Percentiles rank a stretch among this genome's conserved stretches.
These are phyloP conservation scores for Lentinula guzmanii DNA, from an alignment of 768 basidiomycete species.

Conservation along the genomic window DNA sequence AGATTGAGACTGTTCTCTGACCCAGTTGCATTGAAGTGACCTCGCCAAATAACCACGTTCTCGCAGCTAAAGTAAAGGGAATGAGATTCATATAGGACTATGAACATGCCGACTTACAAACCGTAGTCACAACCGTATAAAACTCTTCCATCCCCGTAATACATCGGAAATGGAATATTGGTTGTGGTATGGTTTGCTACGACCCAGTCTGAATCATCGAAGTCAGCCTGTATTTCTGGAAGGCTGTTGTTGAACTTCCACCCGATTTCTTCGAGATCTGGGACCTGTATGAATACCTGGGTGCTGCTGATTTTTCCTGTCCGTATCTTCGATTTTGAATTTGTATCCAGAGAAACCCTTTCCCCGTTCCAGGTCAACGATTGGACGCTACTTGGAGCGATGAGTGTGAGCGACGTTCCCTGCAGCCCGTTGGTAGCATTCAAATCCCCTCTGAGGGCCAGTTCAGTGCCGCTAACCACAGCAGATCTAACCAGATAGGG, in stretches of 20 bases:
- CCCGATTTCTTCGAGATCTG: conserved; percentile 15
- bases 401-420: conserved; percentile 51
- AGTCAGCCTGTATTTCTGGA: conserved; percentile 56
- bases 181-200: conserved; percentile 67
- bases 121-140: conserved; percentile 86
- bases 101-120: conserved; percentile 44
- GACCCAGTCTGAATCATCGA: conserved; percentile 61
- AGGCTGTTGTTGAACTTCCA: conserved; percentile 77
- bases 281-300: not conserved
- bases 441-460: conserved; percentile 67
- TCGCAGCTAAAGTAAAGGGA: conserved; percentile 53
- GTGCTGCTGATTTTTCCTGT: not conserved
- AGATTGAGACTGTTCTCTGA: conserved; percentile 60
- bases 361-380: conserved; percentile 74
- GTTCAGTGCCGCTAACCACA: conserved; percentile 36
- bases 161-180: conserved; percentile 62
- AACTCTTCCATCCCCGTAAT: conserved; percentile 71
- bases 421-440: conserved; percentile 24
- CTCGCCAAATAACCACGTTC: conserved; percentile 76
- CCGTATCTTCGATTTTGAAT: conserved; percentile 7
- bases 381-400: conserved; percentile 49
- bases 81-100: not conserved
- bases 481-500: conserved; percentile 62
- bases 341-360: conserved; percentile 22
- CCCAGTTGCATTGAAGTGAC: conserved; percentile 66